Evolutionary conservation across 1,284 basidiomycete species (phyloP), one percentile per base, ranked within the genome.

Genomic region (Cutaneotrichosporon curvatum): DNA sequence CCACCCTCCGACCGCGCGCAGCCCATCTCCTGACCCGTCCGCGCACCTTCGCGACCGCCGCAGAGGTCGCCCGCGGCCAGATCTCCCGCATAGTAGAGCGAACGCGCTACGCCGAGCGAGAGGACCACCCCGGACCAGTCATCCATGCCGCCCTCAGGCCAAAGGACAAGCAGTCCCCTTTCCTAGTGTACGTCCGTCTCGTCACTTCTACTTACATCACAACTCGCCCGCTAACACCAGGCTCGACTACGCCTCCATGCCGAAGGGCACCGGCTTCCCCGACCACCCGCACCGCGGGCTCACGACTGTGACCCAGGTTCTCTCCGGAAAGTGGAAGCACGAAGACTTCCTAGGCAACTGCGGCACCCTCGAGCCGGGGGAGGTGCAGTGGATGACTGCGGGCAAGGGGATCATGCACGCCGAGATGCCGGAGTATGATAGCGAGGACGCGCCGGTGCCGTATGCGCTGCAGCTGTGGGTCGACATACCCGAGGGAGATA

Each of bases 321-420:
- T 91, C 4, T 3, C 14, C 39, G 34, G 56, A 6, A 50, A 57
- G 43, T 55, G 61, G 56, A 75, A 79, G 49, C 92, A 97, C 62
- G 92, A 97, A 71, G 94, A 97, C 67, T 94, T 88, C 25, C 82
- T 82, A 4, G 91, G 92, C 2, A 87, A 96, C 70, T 78, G 79
- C 47, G 88, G 88, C 36, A 48, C 49, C 51, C 85, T 96, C 50
- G 80, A 81, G 33, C 72, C 83, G 3, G 91, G 92, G 8, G 89
- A 87, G 45, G 82, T 94, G 4, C 91, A 95, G 63, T 95, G 89
- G 87, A 95, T 95, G 90, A 84, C 82, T 60, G 89, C 89, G 11
- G 87, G 85, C 1, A 60, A 63, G 45, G 76, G 74, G 0, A 62
- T 69, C 62, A 83, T 90, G 47, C 87, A 90, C 60, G 82, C 84